These are phyloP conservation scores for Diplodia sapinea DNA, from an alignment of 2,329 filamentous ascomycete species.

Conservation along the genomic window DNA sequence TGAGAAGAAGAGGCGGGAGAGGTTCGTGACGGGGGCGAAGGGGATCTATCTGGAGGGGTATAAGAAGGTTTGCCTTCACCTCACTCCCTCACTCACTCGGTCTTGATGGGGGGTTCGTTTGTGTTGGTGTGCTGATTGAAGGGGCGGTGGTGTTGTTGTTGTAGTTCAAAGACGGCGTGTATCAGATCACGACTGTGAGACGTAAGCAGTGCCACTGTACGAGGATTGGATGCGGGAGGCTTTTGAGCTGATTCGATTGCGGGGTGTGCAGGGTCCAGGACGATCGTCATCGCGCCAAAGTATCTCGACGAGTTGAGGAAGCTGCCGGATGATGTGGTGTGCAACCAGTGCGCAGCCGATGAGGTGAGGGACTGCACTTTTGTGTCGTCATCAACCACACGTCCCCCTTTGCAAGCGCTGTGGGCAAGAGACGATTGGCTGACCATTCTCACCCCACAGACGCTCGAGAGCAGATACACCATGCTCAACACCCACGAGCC, in stretches of 20 bases:
- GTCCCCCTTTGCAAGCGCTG: too few species aligned
- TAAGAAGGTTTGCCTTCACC: constrained; percentile 36
- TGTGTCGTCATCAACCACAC: too few species aligned
- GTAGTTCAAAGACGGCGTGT: constrained; percentile 42
- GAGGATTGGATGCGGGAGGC: too few species aligned
- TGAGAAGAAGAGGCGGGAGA: constrained; percentile 33
- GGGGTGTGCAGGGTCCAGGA: constrained; percentile 30
- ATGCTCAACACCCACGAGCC: constrained; percentile 36
- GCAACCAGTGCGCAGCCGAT: constrained; percentile 39
- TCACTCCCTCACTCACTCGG: neutral
- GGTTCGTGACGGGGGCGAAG: constrained; percentile 37
- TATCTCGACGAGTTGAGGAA: constrained; percentile 44
- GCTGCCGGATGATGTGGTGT: constrained; percentile 43
- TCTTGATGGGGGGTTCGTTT: neutral
- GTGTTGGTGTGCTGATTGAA: neutral
- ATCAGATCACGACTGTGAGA: constrained; percentile 35
- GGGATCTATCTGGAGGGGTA: constrained; percentile 41
- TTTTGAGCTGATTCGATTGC: neutral
- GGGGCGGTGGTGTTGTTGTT: constrained; percentile 27
- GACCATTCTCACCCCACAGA: constrained; percentile 32
- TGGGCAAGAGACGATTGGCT: too few species aligned
- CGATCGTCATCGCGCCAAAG: constrained; percentile 38
- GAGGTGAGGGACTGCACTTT: constrained; percentile 34
- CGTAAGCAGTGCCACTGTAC: neutral
- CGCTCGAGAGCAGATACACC: constrained; percentile 44